These are phyloP conservation scores for Hericium rajendrae DNA, from an alignment of 768 basidiomycete genomes.

Conservation along the genomic window DNA sequence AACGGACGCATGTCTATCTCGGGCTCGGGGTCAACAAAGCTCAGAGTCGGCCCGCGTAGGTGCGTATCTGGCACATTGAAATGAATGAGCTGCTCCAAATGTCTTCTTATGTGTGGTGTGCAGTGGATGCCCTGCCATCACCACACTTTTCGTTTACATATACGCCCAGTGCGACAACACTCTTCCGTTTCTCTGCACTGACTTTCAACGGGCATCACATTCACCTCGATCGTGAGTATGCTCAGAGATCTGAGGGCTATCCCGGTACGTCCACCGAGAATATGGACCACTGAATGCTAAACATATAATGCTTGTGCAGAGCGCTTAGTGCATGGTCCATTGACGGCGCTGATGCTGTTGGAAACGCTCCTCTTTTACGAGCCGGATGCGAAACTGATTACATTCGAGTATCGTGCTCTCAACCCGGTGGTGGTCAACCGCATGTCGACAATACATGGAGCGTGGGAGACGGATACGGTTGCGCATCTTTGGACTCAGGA, in stretches of 20 bases:
- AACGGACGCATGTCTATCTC: slow-evolving; percentile 58
- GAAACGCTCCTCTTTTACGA: slow-evolving; percentile 46
- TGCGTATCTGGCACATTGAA: slow-evolving; percentile 12
- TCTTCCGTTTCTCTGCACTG: slow-evolving; percentile 81
- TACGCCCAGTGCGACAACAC: slow-evolving; percentile 55
- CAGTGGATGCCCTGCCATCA: slow-evolving; percentile 43
- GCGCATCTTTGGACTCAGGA: slow-evolving; percentile 51
- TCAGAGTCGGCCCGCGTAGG: slow-evolving; percentile 32
- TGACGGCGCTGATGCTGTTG: slow-evolving; percentile 72
- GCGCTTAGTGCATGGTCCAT: slow-evolving; percentile 76
- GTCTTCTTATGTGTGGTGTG: not conserved
- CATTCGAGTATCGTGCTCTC: slow-evolving; percentile 62
- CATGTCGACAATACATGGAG: slow-evolving; percentile 37
- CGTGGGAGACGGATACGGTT: slow-evolving; percentile 28
- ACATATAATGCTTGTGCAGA: slow-evolving; percentile 29
- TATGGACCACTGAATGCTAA: not conserved
- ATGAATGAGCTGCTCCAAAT: not conserved
- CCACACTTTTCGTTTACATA: slow-evolving; percentile 57
- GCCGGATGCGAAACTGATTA: slow-evolving; percentile 34
- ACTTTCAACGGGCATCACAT: slow-evolving; percentile 83
- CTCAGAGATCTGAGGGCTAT: slow-evolving; percentile 59
- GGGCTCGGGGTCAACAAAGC: slow-evolving; percentile 16
- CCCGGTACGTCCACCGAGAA: slow-evolving; percentile 35
- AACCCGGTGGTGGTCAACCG: slow-evolving; percentile 53
- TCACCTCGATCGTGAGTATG: slow-evolving; percentile 72